A percentile compares a stretch with the other conserved stretches of the same genome.
phyloP scores from a whole-genome alignment of 2,329 filamentous ascomycete species.

The Tolypocladium guangdongense region DNA sequence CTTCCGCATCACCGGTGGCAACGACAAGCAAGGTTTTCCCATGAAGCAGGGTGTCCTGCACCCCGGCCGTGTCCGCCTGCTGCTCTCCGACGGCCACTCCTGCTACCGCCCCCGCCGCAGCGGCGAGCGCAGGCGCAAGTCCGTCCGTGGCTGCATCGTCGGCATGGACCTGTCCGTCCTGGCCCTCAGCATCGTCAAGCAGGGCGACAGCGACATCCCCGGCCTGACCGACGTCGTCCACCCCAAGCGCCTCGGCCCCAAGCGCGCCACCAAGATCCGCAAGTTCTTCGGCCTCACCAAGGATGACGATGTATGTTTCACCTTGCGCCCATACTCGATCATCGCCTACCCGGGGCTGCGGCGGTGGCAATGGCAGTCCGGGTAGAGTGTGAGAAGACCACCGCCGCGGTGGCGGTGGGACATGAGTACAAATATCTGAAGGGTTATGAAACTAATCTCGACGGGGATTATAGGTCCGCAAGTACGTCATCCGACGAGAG shows the following conservation, averaged over 20 bases:
- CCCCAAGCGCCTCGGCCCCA: conserved; percentile 98
- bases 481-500: conserved; percentile 99
- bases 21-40: conserved; percentile 99
- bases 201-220: conserved; percentile 88
- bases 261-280: conserved; percentile 99
- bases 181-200: conserved; percentile 93
- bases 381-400: conserved; percentile 49
- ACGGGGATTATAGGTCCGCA: conserved; percentile 63
- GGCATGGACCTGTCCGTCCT: conserved; percentile 91
- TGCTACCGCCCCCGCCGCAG: conserved; percentile 98
- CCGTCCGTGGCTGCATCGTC: conserved; percentile 97
- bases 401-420: conserved; percentile 7
- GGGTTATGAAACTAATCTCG: conserved; percentile 25
- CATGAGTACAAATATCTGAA: conserved; percentile 10
- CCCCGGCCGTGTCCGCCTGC: conserved; percentile 94
- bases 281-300: conserved; percentile 99
- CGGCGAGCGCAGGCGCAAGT: conserved; percentile 99
- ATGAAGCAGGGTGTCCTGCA: conserved; percentile 99
- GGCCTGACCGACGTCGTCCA: conserved; percentile 95
- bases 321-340: conserved; percentile 44
- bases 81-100: conserved; percentile 92
- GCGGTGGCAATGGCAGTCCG: conserved; percentile 30
- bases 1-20: conserved; percentile 98
- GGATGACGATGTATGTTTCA: conserved; percentile 97
- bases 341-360: conserved; percentile 58